phyloP scores from a whole-genome alignment of 2,329 filamentous ascomycete genomes.

The Fusarium sororula region DNA sequence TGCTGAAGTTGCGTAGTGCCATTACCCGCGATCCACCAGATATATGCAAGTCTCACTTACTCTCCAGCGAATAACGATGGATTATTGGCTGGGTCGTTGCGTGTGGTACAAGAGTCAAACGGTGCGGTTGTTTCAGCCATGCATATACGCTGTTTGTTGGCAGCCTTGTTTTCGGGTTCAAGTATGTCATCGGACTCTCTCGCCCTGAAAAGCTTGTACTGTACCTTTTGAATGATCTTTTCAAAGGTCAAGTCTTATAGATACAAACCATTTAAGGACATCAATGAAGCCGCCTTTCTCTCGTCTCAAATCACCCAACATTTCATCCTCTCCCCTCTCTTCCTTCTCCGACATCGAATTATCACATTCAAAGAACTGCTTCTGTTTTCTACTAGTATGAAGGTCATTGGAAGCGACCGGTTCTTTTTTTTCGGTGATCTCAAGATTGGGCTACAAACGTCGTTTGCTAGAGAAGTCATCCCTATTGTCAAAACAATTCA shows the following conservation, averaged over 20 bases:
- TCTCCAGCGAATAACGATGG: neutral
- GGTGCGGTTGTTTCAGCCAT: neutral
- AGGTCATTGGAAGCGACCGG: fast-evolving
- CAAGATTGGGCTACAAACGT: neutral
- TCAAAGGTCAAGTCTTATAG: neutral
- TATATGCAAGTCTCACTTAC: fast-evolving
- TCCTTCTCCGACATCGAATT: neutral
- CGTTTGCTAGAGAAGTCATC: neutral
- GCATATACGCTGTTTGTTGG: neutral
- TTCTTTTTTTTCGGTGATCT: fast-evolving
- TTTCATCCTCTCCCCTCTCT: neutral
- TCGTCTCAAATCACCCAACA: neutral
- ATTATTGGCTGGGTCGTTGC: neutral
- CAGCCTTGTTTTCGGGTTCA: neutral
- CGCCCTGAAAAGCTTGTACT: neutral
- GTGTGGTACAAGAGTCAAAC: neutral
- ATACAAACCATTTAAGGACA: neutral
- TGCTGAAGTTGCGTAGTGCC: neutral
- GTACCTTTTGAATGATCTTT: neutral
- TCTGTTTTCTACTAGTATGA: neutral
- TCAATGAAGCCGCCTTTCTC: neutral
- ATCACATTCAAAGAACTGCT: neutral
- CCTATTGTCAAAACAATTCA: neutral
- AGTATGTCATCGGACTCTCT: neutral
- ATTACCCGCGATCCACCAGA: neutral